These are phyloP conservation scores for Dothidotthia symphoricarpi DNA, from an alignment of 2,329 filamentous ascomycete genomes.

Conservation along the genomic window DNA sequence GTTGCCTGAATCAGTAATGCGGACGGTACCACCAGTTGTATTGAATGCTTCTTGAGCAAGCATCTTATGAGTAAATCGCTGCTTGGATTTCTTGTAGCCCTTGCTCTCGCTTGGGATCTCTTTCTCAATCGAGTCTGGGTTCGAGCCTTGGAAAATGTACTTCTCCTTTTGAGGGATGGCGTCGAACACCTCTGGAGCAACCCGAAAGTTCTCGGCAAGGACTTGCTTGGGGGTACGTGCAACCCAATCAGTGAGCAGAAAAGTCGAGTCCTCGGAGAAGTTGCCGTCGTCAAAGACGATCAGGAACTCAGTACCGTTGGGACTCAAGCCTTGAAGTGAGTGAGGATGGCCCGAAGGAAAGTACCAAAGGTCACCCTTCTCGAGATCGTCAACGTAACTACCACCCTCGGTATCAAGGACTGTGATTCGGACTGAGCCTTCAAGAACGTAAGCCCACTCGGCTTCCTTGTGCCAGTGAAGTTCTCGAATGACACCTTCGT, in stretches of 20 bases:
- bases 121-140: slow-evolving; percentile 63
- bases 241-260: slow-evolving; percentile 71
- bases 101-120: slow-evolving; percentile 60
- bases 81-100: slow-evolving; percentile 64
- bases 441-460: slow-evolving; percentile 74
- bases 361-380: slow-evolving; percentile 77
- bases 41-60: slow-evolving; percentile 66
- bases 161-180: slow-evolving; percentile 65
- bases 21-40: slow-evolving; percentile 67
- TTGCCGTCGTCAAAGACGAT: slow-evolving; percentile 61
- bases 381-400: slow-evolving; percentile 73
- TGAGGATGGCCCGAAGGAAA: slow-evolving; percentile 77
- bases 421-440: slow-evolving; percentile 68
- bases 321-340: slow-evolving; percentile 68
- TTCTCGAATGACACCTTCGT: slow-evolving; percentile 70
- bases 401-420: slow-evolving; percentile 73
- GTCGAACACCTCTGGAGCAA: slow-evolving; percentile 68
- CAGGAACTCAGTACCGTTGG: slow-evolving; percentile 65
- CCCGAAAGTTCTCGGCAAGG: slow-evolving; percentile 71
- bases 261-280: slow-evolving; percentile 66
- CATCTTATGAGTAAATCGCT: slow-evolving; percentile 70
- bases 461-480: slow-evolving; percentile 80
- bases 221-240: slow-evolving; percentile 71
- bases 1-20: slow-evolving; percentile 73
- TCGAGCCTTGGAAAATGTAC: slow-evolving; percentile 73